Evolutionary conservation across 257 asterid genomes (phyloP), one percentile per base, ranked within the genome.

Genomic region (Primulina huaijiensis): DNA sequence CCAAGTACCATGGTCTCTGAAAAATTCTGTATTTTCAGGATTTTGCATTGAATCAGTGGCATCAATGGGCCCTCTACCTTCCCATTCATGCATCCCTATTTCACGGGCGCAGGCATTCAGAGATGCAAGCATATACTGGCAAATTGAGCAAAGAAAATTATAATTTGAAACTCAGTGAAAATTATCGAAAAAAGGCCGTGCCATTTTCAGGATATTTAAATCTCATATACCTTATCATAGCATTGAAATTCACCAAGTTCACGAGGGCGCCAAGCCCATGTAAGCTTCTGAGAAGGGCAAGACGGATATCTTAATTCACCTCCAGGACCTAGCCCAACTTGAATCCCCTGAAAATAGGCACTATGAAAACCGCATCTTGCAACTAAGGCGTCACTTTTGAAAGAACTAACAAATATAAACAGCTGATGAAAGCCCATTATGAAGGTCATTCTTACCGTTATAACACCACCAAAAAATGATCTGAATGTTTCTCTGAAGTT

Each of bases 281-380:
- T 70, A 52, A 79, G 76, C 77, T 78, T 82, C 67, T 72, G 80
- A 60, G 77, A 70, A 31, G 86, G 79, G 78, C 75, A 80, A 2
- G 90, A 84, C 65, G 97, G 97, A 80, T 90, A 90, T 79, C 97
- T 80, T 72, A 90, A 74, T 79, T 90, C 95, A 69, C 95, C 95
- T 50, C 80, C 84, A 29, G 97, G 95, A 52, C 97, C 97, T 78
- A 90, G 68, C 64, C 97, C 97, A 66, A 90, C 88, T 90, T 88
- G 97, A 76, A 90, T 81, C 7, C 91, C 92, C 97, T 90, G 81
- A 60, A 78, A 74, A 55, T 29, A 59, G 35, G 62, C 37, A 77
- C 61, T 52, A 53, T 64, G 70, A 72, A 73, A 69, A 70, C 65
- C 37, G 67, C 68, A 33, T 57, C 69, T 60, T 17, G 63, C 52